These are phyloP conservation scores for Cryptosporidium sp. DNA, from an alignment of 169 alveolate genomes.

Conservation along the genomic window DNA sequence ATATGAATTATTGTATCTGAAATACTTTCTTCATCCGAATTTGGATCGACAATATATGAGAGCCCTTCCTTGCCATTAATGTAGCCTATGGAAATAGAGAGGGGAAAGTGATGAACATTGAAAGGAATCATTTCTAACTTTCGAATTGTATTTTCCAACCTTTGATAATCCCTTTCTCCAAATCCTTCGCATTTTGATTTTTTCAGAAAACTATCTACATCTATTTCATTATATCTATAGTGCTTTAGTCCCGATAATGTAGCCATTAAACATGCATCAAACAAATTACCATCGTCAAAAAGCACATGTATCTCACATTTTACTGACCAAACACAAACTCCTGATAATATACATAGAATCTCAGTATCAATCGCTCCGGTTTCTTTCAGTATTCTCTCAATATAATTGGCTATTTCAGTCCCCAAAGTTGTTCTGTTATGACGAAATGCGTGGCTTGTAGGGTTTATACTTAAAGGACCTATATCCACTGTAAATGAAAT, in stretches of 20 bases:
- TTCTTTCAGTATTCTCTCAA: slow-evolving; percentile 59
- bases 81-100: slow-evolving; percentile 59
- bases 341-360: slow-evolving; percentile 53
- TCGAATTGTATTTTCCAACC: slow-evolving; percentile 35
- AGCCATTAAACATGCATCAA: slow-evolving; percentile 67
- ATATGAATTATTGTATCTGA: slow-evolving; percentile 33
- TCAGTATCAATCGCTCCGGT: slow-evolving; percentile 73
- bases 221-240: slow-evolving; percentile 23
- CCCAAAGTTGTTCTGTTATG: slow-evolving; percentile 46
- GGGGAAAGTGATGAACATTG: slow-evolving; percentile 64
- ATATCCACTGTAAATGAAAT: slow-evolving; percentile 49
- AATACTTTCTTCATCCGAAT: slow-evolving; percentile 38
- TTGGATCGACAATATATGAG: slow-evolving; percentile 62
- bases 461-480: slow-evolving; percentile 61
- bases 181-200: slow-evolving; percentile 19
- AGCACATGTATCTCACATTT: slow-evolving; percentile 46
- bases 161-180: slow-evolving; percentile 7
- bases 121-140: slow-evolving; percentile 68
- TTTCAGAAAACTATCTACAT: slow-evolving; percentile 13
- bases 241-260: slow-evolving; percentile 54
- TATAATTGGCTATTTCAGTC: slow-evolving; percentile 58
- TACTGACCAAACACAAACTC: slow-evolving; percentile 65
- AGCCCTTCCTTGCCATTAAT: slow-evolving; percentile 30
- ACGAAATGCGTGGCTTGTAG: slow-evolving; percentile 36
- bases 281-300: slow-evolving; percentile 55